A percentile compares a stretch with the other conserved stretches of the same genome.
phyloP scores from a whole-genome alignment of 805 yeast genomes.

The Starmerella vitae region DNA sequence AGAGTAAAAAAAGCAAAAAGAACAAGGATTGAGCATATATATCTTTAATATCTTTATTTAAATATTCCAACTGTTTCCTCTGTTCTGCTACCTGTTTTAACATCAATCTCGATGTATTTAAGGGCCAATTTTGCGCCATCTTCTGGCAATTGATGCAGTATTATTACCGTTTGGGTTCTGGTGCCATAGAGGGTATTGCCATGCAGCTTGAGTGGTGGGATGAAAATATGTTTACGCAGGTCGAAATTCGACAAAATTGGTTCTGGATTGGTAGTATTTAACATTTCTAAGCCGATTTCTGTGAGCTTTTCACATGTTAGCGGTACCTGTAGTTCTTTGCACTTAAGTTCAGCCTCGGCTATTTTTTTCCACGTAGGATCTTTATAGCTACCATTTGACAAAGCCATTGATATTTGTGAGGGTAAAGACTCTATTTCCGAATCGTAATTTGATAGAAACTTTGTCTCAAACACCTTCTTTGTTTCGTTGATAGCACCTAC shows the following conservation, averaged over 20 bases:
- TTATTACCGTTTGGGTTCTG: conserved; percentile 66
- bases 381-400: conserved; percentile 54
- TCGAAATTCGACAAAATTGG: conserved; percentile 28
- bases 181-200: conserved; percentile 54
- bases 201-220: conserved; percentile 46
- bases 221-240: conserved; percentile 48
- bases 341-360: conserved; percentile 36
- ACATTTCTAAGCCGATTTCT: conserved; percentile 39
- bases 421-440: conserved; percentile 1
- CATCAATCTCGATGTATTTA: conserved; percentile 47
- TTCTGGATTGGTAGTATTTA: conserved; percentile 36
- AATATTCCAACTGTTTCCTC: not conserved
- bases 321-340: conserved; percentile 19
- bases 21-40: too few relatives aligned
- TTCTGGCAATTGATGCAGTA: too few relatives aligned
- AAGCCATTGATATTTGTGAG: conserved; percentile 35
- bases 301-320: conserved; percentile 27
- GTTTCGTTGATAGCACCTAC: conserved; percentile 12
- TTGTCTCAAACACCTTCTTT: conserved; percentile 2
- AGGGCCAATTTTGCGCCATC: conserved; percentile 38
- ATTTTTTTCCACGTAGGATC: conserved; percentile 66
- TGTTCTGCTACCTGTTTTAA: conserved; percentile 21
- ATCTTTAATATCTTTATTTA: too few relatives aligned
- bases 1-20: conserved; percentile 20
- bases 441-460: conserved; percentile 14